Base-by-base conservation (phyloP, 495 filamentous ascomycete species). In the Haplographium delicatum region DNA sequence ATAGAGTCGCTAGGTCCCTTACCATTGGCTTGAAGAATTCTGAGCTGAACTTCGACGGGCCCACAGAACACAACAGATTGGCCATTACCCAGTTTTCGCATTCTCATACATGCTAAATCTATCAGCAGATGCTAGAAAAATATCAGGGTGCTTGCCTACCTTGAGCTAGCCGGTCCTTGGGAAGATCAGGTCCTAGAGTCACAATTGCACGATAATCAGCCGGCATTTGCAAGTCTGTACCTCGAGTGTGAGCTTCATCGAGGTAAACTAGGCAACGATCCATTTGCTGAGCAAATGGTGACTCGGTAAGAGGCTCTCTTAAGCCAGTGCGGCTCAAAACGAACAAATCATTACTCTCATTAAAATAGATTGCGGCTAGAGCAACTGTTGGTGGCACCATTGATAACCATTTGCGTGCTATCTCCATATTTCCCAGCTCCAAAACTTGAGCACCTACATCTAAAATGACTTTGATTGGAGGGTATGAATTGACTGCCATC, bases 401-500 rank as follows among this genome's bases (percentile, higher is more conserved):
- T 1, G 35, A 10, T 0, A 84, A 58, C 78, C 76, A 82, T 8
- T 51, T 44, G 33, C 60, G 23, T 1, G 79, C 78, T 4, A 88
- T 69, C 15, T 76, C 63, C 0, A 54, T 2, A 47, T 88, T 89
- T 39, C 65, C 70, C 1, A 81, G 63, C 41, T 86, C 83, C 2
- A 89, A 58, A 9, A 89, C 79, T 56, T 88, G 84, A 0, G 85
- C 87, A 0, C 86, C 85, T 0, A 85, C 83, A 58, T 91, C 85
- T 0, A 90, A 68, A 11, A 91, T 77, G 0, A 91, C 83, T 8
- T 67, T 71, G 5, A 71, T 64, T 0, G 68, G 68, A 0, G 65
- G 70, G 0, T 65, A 24, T 30, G 76, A 62, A 1, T 20, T 39
- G 1, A 57, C 61, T 0, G 82, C 68, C 24, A 68, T 65, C 3